These are phyloP conservation scores for Purpureocillium takamizusanense DNA, from an alignment of 2,329 filamentous ascomycete genomes.

Conservation along the genomic window DNA sequence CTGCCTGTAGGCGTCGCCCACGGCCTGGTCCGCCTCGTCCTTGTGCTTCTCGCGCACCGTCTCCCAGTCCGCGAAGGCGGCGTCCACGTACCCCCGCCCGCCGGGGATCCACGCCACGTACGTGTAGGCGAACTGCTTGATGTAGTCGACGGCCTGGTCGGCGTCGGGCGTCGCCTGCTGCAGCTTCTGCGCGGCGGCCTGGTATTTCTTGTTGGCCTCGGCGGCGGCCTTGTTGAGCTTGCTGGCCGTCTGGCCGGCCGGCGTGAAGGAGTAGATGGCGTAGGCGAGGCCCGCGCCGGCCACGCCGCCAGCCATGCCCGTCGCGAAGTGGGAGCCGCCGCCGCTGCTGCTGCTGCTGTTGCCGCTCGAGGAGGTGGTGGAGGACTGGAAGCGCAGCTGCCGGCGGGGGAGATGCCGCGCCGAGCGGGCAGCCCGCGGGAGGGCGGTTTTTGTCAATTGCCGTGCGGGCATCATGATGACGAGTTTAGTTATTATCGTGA, in stretches of 20 bases:
- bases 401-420: slow-evolving; percentile 15
- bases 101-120: slow-evolving; percentile 68
- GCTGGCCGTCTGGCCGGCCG: slow-evolving; percentile 29
- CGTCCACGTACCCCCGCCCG: slow-evolving; percentile 57
- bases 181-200: slow-evolving; percentile 49
- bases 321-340: slow-evolving; percentile 23
- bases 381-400: slow-evolving; percentile 32
- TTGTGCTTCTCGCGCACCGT: slow-evolving; percentile 57
- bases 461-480: slow-evolving; percentile 20
- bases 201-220: slow-evolving; percentile 51
- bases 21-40: slow-evolving; percentile 60
- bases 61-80: slow-evolving; percentile 62
- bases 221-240: slow-evolving; percentile 38
- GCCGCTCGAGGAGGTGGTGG: slow-evolving; percentile 15
- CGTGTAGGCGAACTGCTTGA: slow-evolving; percentile 56
- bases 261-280: slow-evolving; percentile 33
- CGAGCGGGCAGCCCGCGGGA: slow-evolving; percentile 17
- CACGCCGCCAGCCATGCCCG: slow-evolving; percentile 34
- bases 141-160: slow-evolving; percentile 56
- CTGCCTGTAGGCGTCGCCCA: slow-evolving; percentile 58
- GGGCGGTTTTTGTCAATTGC: slow-evolving; percentile 16
- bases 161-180: slow-evolving; percentile 54
- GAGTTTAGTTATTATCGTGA: slow-evolving; percentile 25
- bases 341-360: slow-evolving; percentile 5
- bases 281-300: slow-evolving; percentile 32